These are phyloP conservation scores for Persicaria tinctoria DNA, from an alignment of 148 eudicot genomes.

Conservation along the genomic window DNA sequence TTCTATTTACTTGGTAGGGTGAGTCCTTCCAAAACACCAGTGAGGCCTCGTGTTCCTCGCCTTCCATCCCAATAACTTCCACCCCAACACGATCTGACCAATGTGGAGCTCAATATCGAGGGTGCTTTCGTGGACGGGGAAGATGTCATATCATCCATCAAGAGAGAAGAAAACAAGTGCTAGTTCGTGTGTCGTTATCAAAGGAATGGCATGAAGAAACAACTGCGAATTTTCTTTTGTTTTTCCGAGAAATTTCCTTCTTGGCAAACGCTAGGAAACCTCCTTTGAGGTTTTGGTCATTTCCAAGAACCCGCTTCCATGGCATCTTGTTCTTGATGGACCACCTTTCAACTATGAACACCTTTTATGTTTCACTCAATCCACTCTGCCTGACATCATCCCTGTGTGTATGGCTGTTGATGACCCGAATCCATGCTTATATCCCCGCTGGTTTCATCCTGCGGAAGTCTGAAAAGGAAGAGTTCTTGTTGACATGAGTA, in stretches of 20 bases:
- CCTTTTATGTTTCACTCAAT: background rate
- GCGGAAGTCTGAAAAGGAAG: no score
- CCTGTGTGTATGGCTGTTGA: background rate
- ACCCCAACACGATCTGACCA: background rate
- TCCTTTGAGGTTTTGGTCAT: background rate
- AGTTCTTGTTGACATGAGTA: no score
- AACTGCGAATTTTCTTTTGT: background rate
- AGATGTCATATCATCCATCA: background rate
- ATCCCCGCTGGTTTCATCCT: no score
- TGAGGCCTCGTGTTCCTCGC: conserved; percentile 9
- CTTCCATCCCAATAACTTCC: background rate
- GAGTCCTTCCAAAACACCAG: conserved; percentile 14
- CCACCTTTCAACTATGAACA: background rate
- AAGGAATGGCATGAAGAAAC: background rate
- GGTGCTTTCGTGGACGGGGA: background rate
- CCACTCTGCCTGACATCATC: background rate
- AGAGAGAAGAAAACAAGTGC: background rate
- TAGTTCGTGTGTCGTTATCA: background rate
- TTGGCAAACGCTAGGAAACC: background rate
- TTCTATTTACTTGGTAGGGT: background rate
- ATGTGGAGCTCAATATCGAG: background rate
- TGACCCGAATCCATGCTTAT: no score
- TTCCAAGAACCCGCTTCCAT: background rate
- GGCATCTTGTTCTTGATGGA: conserved; percentile 3
- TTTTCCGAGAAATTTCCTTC: conserved; percentile 5